Percentiles rank a stretch among this genome's conserved stretches.
phyloP scores from a whole-genome alignment of 257 asterid genomes.

The Catharanthus roseus region DNA sequence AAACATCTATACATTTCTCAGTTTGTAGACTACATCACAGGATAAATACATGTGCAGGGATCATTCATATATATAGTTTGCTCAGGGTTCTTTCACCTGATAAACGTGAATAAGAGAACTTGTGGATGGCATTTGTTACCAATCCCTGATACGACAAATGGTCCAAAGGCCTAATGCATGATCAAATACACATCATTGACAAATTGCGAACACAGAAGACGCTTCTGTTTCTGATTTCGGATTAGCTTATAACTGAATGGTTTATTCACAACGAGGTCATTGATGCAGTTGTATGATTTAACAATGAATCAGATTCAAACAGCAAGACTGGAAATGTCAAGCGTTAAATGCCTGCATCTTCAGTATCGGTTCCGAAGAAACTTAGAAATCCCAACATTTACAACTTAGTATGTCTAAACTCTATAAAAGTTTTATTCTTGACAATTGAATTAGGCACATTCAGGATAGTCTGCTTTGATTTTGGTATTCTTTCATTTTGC shows the following conservation, averaged over 20 bases:
- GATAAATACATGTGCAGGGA: slow-evolving; percentile 20
- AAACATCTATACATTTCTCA: slow-evolving; percentile 54
- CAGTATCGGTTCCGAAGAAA: background rate
- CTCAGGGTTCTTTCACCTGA: background rate
- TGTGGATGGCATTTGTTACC: background rate
- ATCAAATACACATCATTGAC: too few relatives aligned
- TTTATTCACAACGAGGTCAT: background rate
- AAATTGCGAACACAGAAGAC: background rate
- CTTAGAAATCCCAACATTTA: background rate
- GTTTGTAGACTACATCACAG: slow-evolving; percentile 30
- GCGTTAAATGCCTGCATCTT: background rate
- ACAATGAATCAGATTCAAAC: background rate
- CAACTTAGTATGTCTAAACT: background rate
- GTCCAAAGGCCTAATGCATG: background rate
- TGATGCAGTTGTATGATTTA: background rate
- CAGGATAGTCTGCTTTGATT: background rate
- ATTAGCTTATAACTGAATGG: background rate
- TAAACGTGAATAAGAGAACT: background rate
- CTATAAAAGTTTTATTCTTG: background rate
- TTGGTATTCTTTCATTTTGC: background rate
- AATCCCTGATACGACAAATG: background rate
- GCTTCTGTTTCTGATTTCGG: background rate
- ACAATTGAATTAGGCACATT: slow-evolving; percentile 1
- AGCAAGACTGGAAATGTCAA: background rate
- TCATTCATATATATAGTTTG: slow-evolving; percentile 10